Conservation (phyloP, 768 basidiomycete species). For the Tephrocybe rancida region DNA sequence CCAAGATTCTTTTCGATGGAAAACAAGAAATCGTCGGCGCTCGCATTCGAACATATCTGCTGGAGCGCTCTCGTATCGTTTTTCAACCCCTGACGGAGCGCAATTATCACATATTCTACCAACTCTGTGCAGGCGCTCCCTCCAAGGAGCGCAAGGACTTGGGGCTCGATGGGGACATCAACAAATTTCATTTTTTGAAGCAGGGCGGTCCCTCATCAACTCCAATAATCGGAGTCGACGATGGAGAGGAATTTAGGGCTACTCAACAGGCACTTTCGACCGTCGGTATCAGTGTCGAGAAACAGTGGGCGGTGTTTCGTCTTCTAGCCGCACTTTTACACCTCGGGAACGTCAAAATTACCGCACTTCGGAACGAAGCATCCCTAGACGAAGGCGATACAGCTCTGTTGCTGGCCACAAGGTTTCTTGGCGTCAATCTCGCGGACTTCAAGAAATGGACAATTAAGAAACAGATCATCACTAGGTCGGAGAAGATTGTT, state of each 20-base stretch:
- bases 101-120: slow-evolving; percentile 99
- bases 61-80: slow-evolving; percentile 96
- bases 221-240: slow-evolving; percentile 91
- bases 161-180: slow-evolving; percentile 82
- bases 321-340: slow-evolving; percentile 92
- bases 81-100: slow-evolving; percentile 97
- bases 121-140: slow-evolving; percentile 95
- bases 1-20: slow-evolving; percentile 93
- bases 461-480: slow-evolving; percentile 95
- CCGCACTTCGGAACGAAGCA: slow-evolving; percentile 79
- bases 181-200: slow-evolving; percentile 89
- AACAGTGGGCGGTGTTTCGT: slow-evolving; percentile 98
- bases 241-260: slow-evolving; percentile 90
- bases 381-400: slow-evolving; percentile 82
- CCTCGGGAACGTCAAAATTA: slow-evolving; percentile 96
- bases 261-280: slow-evolving; percentile 96
- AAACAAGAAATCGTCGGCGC: slow-evolving; percentile 97
- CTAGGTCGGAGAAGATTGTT: slow-evolving; percentile 94
- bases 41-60: slow-evolving; percentile 96
- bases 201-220: slow-evolving; percentile 91
- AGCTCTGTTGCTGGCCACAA: slow-evolving; percentile 78
- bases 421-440: slow-evolving; percentile 87
- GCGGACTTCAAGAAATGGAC: slow-evolving; percentile 99
- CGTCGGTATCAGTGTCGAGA: slow-evolving; percentile 96
- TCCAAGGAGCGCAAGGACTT: slow-evolving; percentile 94